Conservation (phyloP, 306 rosid species). For the Neltuma alba region DNA sequence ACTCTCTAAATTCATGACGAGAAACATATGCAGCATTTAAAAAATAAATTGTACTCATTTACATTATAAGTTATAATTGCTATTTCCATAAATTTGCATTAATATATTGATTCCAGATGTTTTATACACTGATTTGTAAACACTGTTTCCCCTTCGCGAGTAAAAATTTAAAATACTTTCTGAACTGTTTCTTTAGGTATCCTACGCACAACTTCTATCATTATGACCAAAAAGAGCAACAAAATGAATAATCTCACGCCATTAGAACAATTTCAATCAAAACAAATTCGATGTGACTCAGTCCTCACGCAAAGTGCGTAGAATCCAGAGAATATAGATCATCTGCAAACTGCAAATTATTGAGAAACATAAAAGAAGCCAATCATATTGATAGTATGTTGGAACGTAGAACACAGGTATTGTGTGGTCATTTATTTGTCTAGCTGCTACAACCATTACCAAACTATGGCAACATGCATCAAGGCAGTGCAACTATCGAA, state of each 20-base stretch:
- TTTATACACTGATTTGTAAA: slow-evolving; percentile 25
- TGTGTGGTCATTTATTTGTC: slow-evolving; percentile 41
- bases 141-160: slow-evolving; percentile 22
- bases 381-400: slow-evolving; percentile 20
- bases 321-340: slow-evolving; percentile 26
- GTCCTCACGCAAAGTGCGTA: slow-evolving; percentile 15
- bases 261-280: slow-evolving; percentile 12
- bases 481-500: slow-evolving; percentile 31
- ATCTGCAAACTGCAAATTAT: slow-evolving; percentile 33
- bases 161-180: slow-evolving; percentile 14
- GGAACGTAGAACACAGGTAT: slow-evolving; percentile 24
- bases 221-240: slow-evolving; percentile 1
- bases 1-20: too few relatives aligned
- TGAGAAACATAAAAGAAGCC: slow-evolving; percentile 13
- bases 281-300: not conserved
- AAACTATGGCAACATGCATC: slow-evolving; percentile 31
- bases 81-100: too few relatives aligned
- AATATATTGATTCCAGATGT: not conserved
- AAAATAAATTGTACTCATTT: not conserved
- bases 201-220: slow-evolving; percentile 23
- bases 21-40: not conserved
- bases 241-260: slow-evolving; percentile 20
- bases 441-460: slow-evolving; percentile 27
- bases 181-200: slow-evolving; percentile 37
- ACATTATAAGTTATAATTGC: not conserved